phyloP scores from a whole-genome alignment of 2,329 filamentous ascomycete species.

The Apiospora hydei region DNA sequence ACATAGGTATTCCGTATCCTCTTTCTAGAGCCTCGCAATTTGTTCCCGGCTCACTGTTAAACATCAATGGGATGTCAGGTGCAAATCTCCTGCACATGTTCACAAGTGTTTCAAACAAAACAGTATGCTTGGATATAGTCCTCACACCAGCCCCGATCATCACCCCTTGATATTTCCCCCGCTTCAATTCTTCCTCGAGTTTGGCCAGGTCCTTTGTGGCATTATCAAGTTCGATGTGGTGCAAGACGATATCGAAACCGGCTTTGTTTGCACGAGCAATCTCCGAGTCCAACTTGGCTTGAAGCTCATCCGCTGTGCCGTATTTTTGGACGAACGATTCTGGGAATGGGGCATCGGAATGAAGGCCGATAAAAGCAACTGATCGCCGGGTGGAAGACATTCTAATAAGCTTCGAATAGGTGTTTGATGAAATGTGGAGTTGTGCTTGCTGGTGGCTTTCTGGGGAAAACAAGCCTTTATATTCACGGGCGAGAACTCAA shows the following conservation, averaged over 20 bases:
- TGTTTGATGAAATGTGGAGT: slow-evolving; percentile 1
- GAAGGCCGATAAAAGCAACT: slow-evolving; percentile 11
- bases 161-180: not conserved
- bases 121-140: slow-evolving; percentile 7
- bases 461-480: not conserved
- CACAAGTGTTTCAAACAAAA: slow-evolving; percentile 7
- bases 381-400: slow-evolving; percentile 1
- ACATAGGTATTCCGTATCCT: slow-evolving; percentile 3
- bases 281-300: not conserved
- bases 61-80: slow-evolving; percentile 7
- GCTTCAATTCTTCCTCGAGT: slow-evolving; percentile 7
- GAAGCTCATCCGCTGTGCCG: not conserved
- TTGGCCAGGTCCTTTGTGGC: not conserved
- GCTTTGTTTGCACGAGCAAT: slow-evolving; percentile 2
- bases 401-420: not conserved
- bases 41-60: slow-evolving; percentile 7
- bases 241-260: slow-evolving; percentile 6
- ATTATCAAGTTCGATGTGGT: not conserved
- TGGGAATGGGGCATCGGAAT: slow-evolving; percentile 7
- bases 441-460: not conserved
- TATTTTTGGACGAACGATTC: slow-evolving; percentile 14
- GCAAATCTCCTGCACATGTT: slow-evolving; percentile 1
- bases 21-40: slow-evolving; percentile 10
- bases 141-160: slow-evolving; percentile 12
- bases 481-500: not conserved